Conservation (phyloP, 331 rosid species). For the Prunus yedoensis region DNA sequence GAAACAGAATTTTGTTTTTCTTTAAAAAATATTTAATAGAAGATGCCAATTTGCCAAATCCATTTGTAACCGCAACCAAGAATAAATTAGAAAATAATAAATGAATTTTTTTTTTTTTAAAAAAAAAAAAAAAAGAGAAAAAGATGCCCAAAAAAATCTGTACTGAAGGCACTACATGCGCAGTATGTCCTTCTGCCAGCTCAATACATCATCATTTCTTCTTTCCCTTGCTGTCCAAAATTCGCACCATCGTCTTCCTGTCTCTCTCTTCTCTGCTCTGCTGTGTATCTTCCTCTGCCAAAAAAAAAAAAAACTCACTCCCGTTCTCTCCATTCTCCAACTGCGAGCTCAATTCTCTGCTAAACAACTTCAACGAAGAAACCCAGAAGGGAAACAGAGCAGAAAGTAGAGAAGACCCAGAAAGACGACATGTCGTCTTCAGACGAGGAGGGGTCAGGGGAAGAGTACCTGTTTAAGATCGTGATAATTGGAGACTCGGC, state of each 20-base stretch:
- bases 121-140: not conserved
- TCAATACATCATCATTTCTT: conserved; percentile 10
- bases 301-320: not conserved
- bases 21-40: not conserved
- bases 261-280: not conserved
- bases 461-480: conserved; percentile 90
- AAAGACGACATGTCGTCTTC: conserved; percentile 70
- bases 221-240: not conserved
- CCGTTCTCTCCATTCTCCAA: not conserved
- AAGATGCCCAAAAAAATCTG: conserved; percentile 2
- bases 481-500: conserved; percentile 94
- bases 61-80: not conserved
- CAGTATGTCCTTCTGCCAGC: conserved; percentile 37
- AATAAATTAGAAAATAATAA: not conserved
- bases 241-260: not conserved
- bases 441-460: conserved; percentile 74
- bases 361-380: not conserved
- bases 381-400: not conserved
- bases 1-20: not conserved
- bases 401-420: not conserved
- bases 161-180: conserved; percentile 34
- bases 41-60: not conserved
- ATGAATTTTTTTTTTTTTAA: not conserved
- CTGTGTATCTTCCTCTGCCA: no score
- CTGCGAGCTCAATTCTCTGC: not conserved